Conservation (phyloP, 805 yeast genomes). For the Ogataea sp. region DNA sequence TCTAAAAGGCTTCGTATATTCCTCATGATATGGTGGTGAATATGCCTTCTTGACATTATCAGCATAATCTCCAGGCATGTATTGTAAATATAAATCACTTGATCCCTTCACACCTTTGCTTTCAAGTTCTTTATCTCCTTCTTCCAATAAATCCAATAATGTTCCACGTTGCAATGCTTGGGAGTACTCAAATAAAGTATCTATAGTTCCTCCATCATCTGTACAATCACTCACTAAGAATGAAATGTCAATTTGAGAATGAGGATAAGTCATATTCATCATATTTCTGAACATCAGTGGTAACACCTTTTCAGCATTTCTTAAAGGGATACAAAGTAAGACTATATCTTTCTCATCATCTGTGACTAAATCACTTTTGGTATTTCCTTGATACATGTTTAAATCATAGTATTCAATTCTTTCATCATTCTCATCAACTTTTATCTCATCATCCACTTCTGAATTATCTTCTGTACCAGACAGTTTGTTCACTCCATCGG, state of each 20-base stretch:
- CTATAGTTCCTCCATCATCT: slow-evolving; percentile 54
- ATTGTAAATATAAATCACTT: slow-evolving; percentile 54
- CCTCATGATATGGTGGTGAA: slow-evolving; percentile 55
- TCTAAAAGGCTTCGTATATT: slow-evolving; percentile 63
- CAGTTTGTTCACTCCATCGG: neutral
- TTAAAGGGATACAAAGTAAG: slow-evolving; percentile 62
- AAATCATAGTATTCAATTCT: slow-evolving; percentile 55
- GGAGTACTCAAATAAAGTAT: slow-evolving; percentile 56
- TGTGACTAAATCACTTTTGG: slow-evolving; percentile 39
- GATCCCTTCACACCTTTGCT: slow-evolving; percentile 40
- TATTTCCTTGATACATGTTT: slow-evolving; percentile 46
- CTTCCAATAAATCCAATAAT: slow-evolving; percentile 38
- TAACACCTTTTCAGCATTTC: slow-evolving; percentile 70
- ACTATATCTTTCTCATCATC: slow-evolving; percentile 50
- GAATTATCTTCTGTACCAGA: neutral
- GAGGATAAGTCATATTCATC: slow-evolving; percentile 83
- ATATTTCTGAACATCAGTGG: slow-evolving; percentile 79
- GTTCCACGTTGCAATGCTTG: slow-evolving; percentile 67
- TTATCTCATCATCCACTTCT: slow-evolving; percentile 1
- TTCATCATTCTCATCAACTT: neutral
- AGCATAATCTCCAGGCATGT: slow-evolving; percentile 59
- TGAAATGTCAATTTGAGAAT: slow-evolving; percentile 69
- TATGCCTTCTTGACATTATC: slow-evolving; percentile 51
- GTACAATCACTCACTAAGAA: slow-evolving; percentile 78
- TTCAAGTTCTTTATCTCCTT: slow-evolving; percentile 28